Evolutionary conservation across 2,329 filamentous ascomycete genomes (phyloP).

Genomic region (Stylonectria norvegica): DNA sequence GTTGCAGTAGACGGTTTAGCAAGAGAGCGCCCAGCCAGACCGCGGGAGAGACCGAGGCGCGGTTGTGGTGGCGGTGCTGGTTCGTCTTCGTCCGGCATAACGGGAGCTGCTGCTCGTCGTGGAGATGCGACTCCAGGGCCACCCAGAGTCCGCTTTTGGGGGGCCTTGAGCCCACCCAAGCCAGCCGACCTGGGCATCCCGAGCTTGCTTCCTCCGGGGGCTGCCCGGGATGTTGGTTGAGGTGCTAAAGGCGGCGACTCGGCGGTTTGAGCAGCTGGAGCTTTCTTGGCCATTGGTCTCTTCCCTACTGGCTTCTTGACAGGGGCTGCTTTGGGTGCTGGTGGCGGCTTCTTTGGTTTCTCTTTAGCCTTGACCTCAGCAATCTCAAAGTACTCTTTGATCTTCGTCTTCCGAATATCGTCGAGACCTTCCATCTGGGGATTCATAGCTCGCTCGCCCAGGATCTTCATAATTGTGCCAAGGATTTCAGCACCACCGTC

Average conservation of each 20-base stretch:
- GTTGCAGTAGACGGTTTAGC: constrained; percentile 64
- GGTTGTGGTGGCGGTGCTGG: constrained; percentile 57
- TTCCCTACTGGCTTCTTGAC: constrained; percentile 47
- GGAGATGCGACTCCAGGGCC: constrained; percentile 52
- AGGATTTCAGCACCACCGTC: constrained; percentile 88
- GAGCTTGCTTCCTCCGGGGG: constrained; percentile 47
- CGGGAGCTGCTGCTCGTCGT: constrained; percentile 45
- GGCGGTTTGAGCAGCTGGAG: constrained; percentile 40
- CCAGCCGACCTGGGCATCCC: constrained; percentile 44
- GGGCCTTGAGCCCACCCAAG: constrained; percentile 57
- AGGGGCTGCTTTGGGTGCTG: constrained; percentile 51
- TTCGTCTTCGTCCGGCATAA: constrained; percentile 56
- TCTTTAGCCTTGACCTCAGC: constrained; percentile 48
- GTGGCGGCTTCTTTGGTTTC: constrained; percentile 79
- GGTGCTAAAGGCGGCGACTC: constrained; percentile 55
- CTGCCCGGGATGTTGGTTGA: constrained; percentile 53
- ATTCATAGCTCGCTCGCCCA: constrained; percentile 94
- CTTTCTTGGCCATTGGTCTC: constrained; percentile 44
- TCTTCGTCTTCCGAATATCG: constrained; percentile 91
- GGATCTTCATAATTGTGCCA: constrained; percentile 96
- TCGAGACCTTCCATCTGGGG: constrained; percentile 88
- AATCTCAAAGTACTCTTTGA: constrained; percentile 84
- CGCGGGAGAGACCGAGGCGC: constrained; percentile 67
- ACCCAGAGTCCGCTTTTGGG: constrained; percentile 52
- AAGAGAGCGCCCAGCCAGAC: constrained; percentile 81